Conservation (phyloP, 345 rosid species). For the Syzygium aromaticum region DNA sequence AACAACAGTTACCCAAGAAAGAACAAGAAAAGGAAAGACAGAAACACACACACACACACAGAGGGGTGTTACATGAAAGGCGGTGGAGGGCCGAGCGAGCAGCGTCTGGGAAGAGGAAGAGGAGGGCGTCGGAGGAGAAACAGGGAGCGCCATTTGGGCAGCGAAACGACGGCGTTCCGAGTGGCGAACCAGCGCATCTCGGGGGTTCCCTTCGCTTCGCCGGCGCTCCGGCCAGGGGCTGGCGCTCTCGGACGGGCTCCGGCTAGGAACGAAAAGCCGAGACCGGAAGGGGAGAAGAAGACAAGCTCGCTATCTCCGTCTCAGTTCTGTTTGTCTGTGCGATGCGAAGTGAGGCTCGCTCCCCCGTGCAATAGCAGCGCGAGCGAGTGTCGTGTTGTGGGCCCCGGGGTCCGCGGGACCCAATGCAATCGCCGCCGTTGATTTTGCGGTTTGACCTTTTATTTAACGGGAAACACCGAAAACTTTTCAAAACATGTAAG, state of each 20-base stretch:
- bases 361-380: not conserved
- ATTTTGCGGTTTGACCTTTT: not conserved
- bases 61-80: constrained; percentile 28
- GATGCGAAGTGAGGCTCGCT: not conserved
- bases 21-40: not conserved
- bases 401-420: not conserved
- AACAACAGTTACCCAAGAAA: not conserved
- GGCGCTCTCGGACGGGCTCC: not conserved
- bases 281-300: not conserved
- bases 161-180: constrained; percentile 50
- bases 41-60: not conserved
- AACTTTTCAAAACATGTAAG: not conserved
- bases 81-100: constrained; percentile 30
- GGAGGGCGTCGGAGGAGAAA: constrained; percentile 41
- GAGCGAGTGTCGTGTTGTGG: not conserved
- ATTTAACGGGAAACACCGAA: not conserved
- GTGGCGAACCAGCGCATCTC: constrained; percentile 64
- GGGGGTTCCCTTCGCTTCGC: not conserved
- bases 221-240: not conserved
- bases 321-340: not conserved
- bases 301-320: not conserved
- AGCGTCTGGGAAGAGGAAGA: constrained; percentile 11
- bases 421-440: not conserved
- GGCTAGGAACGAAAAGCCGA: not conserved
- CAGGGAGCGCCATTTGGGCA: constrained; percentile 57